A percentile compares a stretch with the other conserved stretches of the same genome.
phyloP scores from a whole-genome alignment of 106 monocot species.

The Xerophyta viscosa region DNA sequence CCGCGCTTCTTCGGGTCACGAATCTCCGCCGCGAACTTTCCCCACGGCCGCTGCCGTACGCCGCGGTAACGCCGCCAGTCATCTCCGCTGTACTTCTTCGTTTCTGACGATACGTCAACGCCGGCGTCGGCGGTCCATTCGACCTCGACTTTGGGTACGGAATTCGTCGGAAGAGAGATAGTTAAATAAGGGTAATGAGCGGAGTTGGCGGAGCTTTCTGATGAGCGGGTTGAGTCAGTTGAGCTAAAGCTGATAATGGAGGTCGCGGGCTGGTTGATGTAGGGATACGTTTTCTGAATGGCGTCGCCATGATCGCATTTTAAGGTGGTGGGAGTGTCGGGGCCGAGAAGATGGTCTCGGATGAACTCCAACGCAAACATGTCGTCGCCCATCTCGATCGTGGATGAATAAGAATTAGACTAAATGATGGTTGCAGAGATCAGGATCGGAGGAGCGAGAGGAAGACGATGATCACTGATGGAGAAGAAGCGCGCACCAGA shows the following conservation, averaged over 20 bases:
- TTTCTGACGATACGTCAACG: neutral
- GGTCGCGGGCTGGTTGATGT: neutral
- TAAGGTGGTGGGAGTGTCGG: neutral
- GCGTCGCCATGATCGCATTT: neutral
- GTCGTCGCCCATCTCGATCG: neutral
- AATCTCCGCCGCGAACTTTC: conserved; percentile 30
- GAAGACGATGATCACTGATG: too few relatives aligned
- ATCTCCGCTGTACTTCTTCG: neutral
- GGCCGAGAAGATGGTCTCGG: conserved; percentile 31
- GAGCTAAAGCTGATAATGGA: conserved; percentile 20
- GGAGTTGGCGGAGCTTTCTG: neutral
- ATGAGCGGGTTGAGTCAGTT: neutral
- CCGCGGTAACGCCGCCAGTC: conserved; percentile 42
- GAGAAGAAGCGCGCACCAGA: too few relatives aligned
- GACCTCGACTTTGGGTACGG: neutral
- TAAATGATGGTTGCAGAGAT: too few relatives aligned
- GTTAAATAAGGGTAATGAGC: neutral
- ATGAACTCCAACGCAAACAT: conserved; percentile 28
- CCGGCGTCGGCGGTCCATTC: neutral
- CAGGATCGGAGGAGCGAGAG: too few relatives aligned
- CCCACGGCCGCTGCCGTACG: conserved; percentile 56
- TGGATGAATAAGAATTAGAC: too few relatives aligned
- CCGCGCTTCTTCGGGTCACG: conserved; percentile 52
- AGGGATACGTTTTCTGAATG: too few relatives aligned
- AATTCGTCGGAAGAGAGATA: neutral